Conservation (phyloP, 2,329 filamentous ascomycete genomes). For the Apiospora arundinis region DNA sequence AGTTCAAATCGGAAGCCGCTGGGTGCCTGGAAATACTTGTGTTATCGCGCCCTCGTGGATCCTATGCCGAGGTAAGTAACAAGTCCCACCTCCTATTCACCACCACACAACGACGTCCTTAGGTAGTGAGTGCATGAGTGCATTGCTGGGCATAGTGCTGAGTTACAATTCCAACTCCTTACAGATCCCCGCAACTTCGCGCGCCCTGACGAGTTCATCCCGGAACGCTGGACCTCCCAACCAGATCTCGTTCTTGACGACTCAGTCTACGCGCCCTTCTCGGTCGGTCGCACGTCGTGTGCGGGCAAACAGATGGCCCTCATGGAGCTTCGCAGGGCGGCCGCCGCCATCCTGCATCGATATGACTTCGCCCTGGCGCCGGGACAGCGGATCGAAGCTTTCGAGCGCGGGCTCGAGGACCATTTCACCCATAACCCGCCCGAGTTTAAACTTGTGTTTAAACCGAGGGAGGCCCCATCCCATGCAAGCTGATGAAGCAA, state of each 20-base stretch:
- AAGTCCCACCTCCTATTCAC: neutral
- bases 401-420: slow-evolving; percentile 13
- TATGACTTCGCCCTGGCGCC: slow-evolving; percentile 24
- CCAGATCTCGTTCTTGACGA: slow-evolving; percentile 32
- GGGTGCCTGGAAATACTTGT: neutral
- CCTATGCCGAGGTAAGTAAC: neutral
- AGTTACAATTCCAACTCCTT: slow-evolving; percentile 24
- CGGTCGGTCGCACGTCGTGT: slow-evolving; percentile 41
- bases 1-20: slow-evolving; percentile 2
- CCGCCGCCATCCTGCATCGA: slow-evolving; percentile 19
- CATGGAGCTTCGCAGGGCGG: slow-evolving; percentile 35
- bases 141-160: neutral
- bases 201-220: slow-evolving; percentile 33
- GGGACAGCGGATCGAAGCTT: slow-evolving; percentile 8
- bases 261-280: slow-evolving; percentile 36
- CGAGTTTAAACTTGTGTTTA: slow-evolving; percentile 20
- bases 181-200: slow-evolving; percentile 31
- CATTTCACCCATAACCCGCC: slow-evolving; percentile 17
- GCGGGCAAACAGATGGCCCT: slow-evolving; percentile 45
- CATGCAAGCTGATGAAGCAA: neutral
- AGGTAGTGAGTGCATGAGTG: neutral
- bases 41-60: neutral
- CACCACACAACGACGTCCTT: neutral
- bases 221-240: slow-evolving; percentile 32
- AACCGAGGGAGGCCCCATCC: neutral